A percentile compares a stretch with the other conserved stretches of the same genome.
Conservation (phyloP, 345 rosid genomes). For the Ailanthus altissimus region DNA sequence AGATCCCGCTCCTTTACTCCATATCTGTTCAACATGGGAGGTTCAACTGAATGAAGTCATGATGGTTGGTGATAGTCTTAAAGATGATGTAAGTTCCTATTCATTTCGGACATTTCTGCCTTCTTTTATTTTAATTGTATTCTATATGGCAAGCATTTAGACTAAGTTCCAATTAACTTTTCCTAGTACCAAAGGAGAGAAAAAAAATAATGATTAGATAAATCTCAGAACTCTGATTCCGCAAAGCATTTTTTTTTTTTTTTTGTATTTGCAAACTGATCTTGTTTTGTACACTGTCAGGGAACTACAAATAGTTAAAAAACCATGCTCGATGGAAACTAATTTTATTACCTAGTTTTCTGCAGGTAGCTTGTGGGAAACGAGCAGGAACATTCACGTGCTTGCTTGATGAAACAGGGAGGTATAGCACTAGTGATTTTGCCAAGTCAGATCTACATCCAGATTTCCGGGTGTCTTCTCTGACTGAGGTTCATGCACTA, state of each 20-base stretch:
- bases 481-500: slow-evolving; percentile 54
- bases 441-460: slow-evolving; percentile 52
- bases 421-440: slow-evolving; percentile 57
- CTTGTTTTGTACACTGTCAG: not conserved
- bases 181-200: not conserved
- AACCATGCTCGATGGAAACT: not conserved
- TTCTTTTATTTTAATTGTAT: not conserved
- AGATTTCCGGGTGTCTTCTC: slow-evolving; percentile 75
- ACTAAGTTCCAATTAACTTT: not conserved
- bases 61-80: slow-evolving; percentile 97
- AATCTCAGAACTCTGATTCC: not conserved
- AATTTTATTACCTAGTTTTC: slow-evolving; percentile 16
- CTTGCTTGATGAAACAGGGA: slow-evolving; percentile 82
- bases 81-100: slow-evolving; percentile 75
- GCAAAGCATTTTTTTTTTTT: not conserved
- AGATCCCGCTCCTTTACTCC: slow-evolving; percentile 86
- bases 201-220: not conserved
- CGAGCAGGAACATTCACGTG: slow-evolving; percentile 86
- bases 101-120: not conserved
- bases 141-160: not conserved
- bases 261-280: not conserved
- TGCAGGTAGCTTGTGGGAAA: slow-evolving; percentile 86
- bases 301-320: not conserved
- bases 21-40: slow-evolving; percentile 83
- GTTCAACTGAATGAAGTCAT: slow-evolving; percentile 80